Evolutionary conservation across 257 asterid genomes (phyloP).

Genomic region (Nicotiana attenuata): DNA sequence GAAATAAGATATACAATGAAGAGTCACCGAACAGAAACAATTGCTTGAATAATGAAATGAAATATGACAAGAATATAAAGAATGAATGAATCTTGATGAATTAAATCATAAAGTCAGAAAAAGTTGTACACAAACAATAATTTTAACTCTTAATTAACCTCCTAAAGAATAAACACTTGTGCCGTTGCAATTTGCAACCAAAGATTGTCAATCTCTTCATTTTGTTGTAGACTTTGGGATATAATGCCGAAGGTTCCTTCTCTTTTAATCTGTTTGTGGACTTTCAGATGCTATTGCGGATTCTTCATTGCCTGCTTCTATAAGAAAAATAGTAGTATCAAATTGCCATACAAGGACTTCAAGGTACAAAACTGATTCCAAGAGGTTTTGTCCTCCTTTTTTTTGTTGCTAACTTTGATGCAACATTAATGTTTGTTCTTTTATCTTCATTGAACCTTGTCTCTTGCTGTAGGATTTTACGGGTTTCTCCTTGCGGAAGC

Average conservation of each 20-base stretch:
- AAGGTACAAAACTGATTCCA: slow-evolving; percentile 28
- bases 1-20: too few relatives aligned
- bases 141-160: background rate
- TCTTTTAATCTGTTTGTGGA: background rate
- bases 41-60: background rate
- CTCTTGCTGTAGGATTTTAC: too few relatives aligned
- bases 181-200: background rate
- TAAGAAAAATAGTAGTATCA: background rate
- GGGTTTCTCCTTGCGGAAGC: too few relatives aligned
- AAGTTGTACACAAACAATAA: background rate
- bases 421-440: background rate
- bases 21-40: too few relatives aligned
- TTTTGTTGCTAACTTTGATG: background rate
- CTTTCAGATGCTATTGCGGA: background rate
- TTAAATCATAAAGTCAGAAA: slow-evolving; percentile 10
- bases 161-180: background rate
- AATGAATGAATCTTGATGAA: background rate
- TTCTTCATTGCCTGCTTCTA: slow-evolving; percentile 5
- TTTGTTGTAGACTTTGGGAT: background rate
- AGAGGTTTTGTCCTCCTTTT: too few relatives aligned
- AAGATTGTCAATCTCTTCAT: background rate
- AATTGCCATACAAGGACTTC: slow-evolving; percentile 21
- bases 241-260: background rate
- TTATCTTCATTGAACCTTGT: background rate
- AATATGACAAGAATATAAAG: background rate